Evolutionary conservation across 2,329 filamentous ascomycete species (phyloP).

Genomic region (Fusarium hainanense): DNA sequence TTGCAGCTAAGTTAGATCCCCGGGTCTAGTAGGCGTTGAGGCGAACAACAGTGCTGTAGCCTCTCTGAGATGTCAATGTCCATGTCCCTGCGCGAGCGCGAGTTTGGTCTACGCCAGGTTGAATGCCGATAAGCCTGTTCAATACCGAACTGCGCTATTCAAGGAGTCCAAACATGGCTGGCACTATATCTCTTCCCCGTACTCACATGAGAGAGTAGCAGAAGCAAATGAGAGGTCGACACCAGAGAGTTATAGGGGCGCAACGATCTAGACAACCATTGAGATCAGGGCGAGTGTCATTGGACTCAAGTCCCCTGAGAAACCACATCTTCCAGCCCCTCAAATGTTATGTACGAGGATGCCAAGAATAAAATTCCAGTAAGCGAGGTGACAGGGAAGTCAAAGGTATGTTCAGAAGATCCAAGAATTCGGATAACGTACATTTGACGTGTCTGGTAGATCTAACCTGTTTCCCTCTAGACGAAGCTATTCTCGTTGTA

Average conservation of each 20-base stretch:
- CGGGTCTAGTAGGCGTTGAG: neutral
- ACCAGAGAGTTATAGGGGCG: neutral
- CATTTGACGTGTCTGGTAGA: neutral
- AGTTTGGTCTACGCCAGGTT: neutral
- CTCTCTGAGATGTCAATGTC: neutral
- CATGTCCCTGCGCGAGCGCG: neutral
- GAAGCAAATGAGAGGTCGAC: neutral
- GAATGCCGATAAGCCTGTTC: neutral
- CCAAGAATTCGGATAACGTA: constrained; percentile 10
- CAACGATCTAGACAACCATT: neutral
- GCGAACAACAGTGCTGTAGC: neutral
- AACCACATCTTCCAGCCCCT: neutral
- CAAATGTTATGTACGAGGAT: neutral
- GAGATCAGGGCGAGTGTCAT: neutral
- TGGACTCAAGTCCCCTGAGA: neutral
- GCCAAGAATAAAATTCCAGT: neutral
- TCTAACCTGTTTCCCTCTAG: neutral
- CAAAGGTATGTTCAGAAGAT: neutral
- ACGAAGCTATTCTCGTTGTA: neutral
- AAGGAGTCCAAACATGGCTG: neutral
- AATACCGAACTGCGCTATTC: neutral
- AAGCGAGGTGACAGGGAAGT: neutral
- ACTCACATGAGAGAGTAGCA: neutral
- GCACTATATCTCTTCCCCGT: neutral
- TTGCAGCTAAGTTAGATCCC: neutral